phyloP scores from a whole-genome alignment of 768 basidiomycete genomes.

The Daedaleopsis nitida region DNA sequence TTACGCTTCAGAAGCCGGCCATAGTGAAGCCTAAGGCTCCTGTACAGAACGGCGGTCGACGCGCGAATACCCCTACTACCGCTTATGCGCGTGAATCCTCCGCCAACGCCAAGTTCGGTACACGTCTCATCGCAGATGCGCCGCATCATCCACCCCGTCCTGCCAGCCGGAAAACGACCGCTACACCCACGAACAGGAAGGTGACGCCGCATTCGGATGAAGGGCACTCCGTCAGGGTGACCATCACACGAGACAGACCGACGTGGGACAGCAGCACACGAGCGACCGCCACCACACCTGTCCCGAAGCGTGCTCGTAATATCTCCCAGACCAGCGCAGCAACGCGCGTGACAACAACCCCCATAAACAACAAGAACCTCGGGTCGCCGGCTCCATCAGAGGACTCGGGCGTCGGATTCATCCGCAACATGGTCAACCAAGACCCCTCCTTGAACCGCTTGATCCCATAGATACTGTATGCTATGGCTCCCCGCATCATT shows the following conservation, averaged over 20 bases:
- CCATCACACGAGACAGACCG: conserved; percentile 60
- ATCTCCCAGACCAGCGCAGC: conserved; percentile 73
- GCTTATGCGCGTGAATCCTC: conserved; percentile 81
- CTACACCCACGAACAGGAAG: conserved; percentile 45
- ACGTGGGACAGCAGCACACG: conserved; percentile 71
- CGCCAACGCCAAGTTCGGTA: conserved; percentile 92
- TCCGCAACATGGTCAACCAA: conserved; percentile 78
- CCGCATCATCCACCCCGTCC: conserved; percentile 49
- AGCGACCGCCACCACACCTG: conserved; percentile 30
- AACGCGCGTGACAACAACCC: conserved; percentile 39
- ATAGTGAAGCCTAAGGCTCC: conserved; percentile 50
- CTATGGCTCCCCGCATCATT: background rate
- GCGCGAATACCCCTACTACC: conserved; percentile 43
- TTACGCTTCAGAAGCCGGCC: conserved; percentile 78
- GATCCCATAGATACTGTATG: conserved; percentile 24
- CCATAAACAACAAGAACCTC: conserved; percentile 46
- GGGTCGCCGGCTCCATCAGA: conserved; percentile 76
- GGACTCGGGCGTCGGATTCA: conserved; percentile 83
- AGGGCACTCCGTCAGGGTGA: conserved; percentile 63
- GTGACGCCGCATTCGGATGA: conserved; percentile 58
- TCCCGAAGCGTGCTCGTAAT: conserved; percentile 65
- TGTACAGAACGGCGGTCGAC: conserved; percentile 33
- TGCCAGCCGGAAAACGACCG: conserved; percentile 61
- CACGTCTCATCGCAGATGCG: conserved; percentile 73
- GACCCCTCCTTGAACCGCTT: conserved; percentile 62